These are phyloP conservation scores for Hapsidospora chrysogenum DNA, from an alignment of 495 filamentous ascomycete species.

Conservation along the genomic window DNA sequence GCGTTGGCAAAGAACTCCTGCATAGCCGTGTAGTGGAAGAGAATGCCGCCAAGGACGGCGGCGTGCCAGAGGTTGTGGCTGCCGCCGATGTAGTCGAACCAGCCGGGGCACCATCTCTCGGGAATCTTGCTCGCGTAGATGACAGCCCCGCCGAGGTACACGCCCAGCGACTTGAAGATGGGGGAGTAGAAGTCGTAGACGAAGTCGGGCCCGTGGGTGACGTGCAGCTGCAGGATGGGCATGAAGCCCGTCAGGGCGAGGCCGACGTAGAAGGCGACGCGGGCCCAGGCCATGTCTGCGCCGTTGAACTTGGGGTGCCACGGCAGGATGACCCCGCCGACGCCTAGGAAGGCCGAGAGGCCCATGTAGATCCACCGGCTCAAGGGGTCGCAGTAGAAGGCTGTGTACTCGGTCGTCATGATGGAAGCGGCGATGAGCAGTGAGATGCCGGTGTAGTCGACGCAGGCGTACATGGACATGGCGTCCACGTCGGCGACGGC, in stretches of 20 bases:
- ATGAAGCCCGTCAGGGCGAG: slow-evolving; percentile 84
- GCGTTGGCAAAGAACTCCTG: slow-evolving; percentile 79
- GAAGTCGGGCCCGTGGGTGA: slow-evolving; percentile 57
- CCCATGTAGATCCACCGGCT: slow-evolving; percentile 79
- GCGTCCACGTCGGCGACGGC: slow-evolving; percentile 76
- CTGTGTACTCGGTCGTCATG: slow-evolving; percentile 96
- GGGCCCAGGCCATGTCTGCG: slow-evolving; percentile 74
- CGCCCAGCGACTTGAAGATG: slow-evolving; percentile 63
- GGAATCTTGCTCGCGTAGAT: slow-evolving; percentile 92
- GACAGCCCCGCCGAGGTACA: slow-evolving; percentile 71
- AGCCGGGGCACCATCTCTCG: slow-evolving; percentile 80
- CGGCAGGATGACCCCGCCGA: slow-evolving; percentile 80
- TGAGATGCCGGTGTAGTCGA: slow-evolving; percentile 97
- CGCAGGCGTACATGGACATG: slow-evolving; percentile 92
- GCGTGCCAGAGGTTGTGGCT: slow-evolving; percentile 97
- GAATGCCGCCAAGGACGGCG: slow-evolving; percentile 86
- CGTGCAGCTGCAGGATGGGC: slow-evolving; percentile 66
- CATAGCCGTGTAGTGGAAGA: slow-evolving; percentile 95
- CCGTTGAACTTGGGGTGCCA: slow-evolving; percentile 97
- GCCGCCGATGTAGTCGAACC: slow-evolving; percentile 86
- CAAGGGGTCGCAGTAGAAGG: slow-evolving; percentile 90
- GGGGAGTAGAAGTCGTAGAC: slow-evolving; percentile 81
- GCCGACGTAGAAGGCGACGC: slow-evolving; percentile 82
- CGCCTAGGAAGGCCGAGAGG: slow-evolving; percentile 62
- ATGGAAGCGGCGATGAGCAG: slow-evolving; percentile 92